Percentiles rank a stretch among this genome's conserved stretches.
Conservation (phyloP, 768 basidiomycete genomes). For the Crucibulum laeve region DNA sequence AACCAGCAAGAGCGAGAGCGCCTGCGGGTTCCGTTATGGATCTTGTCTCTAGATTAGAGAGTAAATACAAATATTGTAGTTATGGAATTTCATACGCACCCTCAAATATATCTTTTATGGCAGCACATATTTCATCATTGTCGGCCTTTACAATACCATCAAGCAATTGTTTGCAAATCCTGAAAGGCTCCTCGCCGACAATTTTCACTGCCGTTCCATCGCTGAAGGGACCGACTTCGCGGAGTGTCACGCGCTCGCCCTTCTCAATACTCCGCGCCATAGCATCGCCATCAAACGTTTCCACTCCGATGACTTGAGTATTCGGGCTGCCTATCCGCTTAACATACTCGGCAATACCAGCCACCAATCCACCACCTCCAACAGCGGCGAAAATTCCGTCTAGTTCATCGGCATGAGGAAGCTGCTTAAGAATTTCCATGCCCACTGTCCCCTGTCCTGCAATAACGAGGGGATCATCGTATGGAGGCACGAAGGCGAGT, state of each 20-base stretch:
- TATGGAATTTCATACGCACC: slow-evolving; percentile 37
- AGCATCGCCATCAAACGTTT: slow-evolving; percentile 93
- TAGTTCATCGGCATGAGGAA: slow-evolving; percentile 67
- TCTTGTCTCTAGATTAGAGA: slow-evolving; percentile 66
- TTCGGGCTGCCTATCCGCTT: slow-evolving; percentile 86
- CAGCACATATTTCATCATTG: slow-evolving; percentile 97
- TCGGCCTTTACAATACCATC: slow-evolving; percentile 82
- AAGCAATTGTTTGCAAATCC: slow-evolving; percentile 81
- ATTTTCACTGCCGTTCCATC: slow-evolving; percentile 97
- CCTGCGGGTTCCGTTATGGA: slow-evolving; percentile 97
- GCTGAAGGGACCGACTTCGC: slow-evolving; percentile 93
- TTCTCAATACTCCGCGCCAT: slow-evolving; percentile 80
- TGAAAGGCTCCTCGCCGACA: slow-evolving; percentile 92
- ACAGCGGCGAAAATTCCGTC: slow-evolving; percentile 88
- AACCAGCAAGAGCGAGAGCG: slow-evolving; percentile 85
- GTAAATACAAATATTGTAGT: not conserved
- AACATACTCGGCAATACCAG: slow-evolving; percentile 90
- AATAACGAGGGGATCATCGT: slow-evolving; percentile 95
- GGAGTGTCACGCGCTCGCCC: slow-evolving; percentile 78
- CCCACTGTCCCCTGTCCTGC: slow-evolving; percentile 96
- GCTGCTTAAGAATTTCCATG: slow-evolving; percentile 92
- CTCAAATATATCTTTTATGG: slow-evolving; percentile 98
- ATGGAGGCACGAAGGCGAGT: slow-evolving; percentile 91
- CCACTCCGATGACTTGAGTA: slow-evolving; percentile 83
- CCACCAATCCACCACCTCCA: slow-evolving; percentile 89